These are phyloP conservation scores for Tolypocladium tropicale DNA, from an alignment of 2,329 filamentous ascomycete species.

Conservation along the genomic window DNA sequence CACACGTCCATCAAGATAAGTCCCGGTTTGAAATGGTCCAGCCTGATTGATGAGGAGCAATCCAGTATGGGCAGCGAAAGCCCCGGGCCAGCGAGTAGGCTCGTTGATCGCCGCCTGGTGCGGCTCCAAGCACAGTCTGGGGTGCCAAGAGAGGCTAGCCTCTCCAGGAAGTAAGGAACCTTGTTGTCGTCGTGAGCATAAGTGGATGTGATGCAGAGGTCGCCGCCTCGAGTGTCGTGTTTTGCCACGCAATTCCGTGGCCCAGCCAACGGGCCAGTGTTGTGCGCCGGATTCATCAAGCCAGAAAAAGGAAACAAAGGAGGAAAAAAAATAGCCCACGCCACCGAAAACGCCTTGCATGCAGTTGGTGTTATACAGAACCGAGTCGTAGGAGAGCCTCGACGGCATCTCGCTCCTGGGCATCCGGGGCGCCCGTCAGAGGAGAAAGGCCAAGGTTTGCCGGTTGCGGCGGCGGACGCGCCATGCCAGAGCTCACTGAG, in stretches of 20 bases:
- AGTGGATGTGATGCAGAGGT: conserved; percentile 17
- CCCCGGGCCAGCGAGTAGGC: background rate
- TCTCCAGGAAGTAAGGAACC: conserved; percentile 5
- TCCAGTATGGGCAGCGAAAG: background rate
- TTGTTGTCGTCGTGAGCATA: conserved; percentile 24
- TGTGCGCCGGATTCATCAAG: conserved; percentile 6
- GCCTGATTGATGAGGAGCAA: background rate
- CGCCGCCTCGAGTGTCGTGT: conserved; percentile 20
- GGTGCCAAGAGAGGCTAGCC: background rate
- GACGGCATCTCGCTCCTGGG: conserved; percentile 71
- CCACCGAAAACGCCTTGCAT: conserved; percentile 41
- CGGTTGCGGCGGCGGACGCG: conserved; percentile 39
- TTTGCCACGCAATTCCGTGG: conserved; percentile 20
- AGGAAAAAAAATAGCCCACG: conserved; percentile 1
- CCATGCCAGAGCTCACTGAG: conserved; percentile 41
- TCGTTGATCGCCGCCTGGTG: background rate
- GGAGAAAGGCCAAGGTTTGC: conserved; percentile 42
- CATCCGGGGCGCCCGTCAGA: conserved; percentile 44
- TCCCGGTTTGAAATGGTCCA: background rate
- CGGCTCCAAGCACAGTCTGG: background rate
- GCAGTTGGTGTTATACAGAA: conserved; percentile 56
- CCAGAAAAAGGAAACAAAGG: conserved; percentile 3
- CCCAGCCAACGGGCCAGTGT: conserved; percentile 19
- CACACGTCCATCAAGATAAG: background rate
- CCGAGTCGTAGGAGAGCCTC: conserved; percentile 73